A percentile compares a stretch with the other conserved stretches of the same genome.
These are phyloP conservation scores for Trametes cubensis DNA, from an alignment of 768 basidiomycete genomes.

Conservation along the genomic window DNA sequence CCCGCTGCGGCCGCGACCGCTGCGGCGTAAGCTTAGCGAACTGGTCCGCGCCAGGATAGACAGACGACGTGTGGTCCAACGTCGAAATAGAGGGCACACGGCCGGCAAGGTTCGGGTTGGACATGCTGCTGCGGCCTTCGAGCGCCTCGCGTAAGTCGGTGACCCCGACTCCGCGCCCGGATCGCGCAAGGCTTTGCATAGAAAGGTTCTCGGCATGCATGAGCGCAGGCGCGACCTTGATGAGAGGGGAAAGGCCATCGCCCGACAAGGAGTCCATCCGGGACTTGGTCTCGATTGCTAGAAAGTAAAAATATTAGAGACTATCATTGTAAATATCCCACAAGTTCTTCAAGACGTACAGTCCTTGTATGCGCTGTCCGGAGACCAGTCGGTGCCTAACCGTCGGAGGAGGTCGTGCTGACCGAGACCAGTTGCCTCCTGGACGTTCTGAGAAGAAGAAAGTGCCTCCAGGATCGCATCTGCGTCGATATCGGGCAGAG, in stretches of 20 bases:
- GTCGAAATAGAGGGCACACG: conserved; percentile 78
- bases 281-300: conserved; percentile 59
- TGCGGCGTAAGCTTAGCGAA: conserved; percentile 52
- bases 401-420: conserved; percentile 54
- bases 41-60: conserved; percentile 38
- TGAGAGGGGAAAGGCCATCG: conserved; percentile 72
- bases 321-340: not conserved
- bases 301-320: not conserved
- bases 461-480: conserved; percentile 60
- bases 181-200: conserved; percentile 78
- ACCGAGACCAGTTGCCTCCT: conserved; percentile 67
- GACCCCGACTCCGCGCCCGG: conserved; percentile 81
- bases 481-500: conserved; percentile 52
- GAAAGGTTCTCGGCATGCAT: conserved; percentile 94
- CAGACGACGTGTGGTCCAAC: conserved; percentile 65
- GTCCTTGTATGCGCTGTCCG: conserved; percentile 71
- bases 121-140: conserved; percentile 82
- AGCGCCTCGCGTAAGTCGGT: conserved; percentile 87
- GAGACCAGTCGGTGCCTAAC: conserved; percentile 64
- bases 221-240: conserved; percentile 80
- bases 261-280: conserved; percentile 60
- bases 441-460: conserved; percentile 53
- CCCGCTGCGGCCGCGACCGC: conserved; percentile 54
- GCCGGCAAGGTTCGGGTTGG: conserved; percentile 65
- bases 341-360: conserved; percentile 53